Conservation (phyloP, 1,284 basidiomycete species). For the Apiotrichum mycotoxinovorans region DNA sequence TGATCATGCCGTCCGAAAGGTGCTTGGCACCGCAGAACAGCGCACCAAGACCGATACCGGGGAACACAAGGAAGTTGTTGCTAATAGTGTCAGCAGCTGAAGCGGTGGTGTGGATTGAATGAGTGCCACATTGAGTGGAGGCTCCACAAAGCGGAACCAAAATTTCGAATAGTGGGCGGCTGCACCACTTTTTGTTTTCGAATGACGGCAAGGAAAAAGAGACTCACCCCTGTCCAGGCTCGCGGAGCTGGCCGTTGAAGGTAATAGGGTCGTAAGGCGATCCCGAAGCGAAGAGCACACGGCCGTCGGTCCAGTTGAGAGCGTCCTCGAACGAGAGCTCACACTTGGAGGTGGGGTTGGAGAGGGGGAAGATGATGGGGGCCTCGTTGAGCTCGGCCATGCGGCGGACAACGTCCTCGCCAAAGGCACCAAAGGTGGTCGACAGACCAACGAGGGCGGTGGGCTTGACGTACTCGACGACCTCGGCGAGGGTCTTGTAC, state of each 20-base stretch:
- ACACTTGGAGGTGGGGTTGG: slow-evolving; percentile 81
- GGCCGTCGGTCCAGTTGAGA: slow-evolving; percentile 60
- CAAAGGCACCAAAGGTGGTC: slow-evolving; percentile 80
- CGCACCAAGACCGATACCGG: slow-evolving; percentile 73
- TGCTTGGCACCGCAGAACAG: slow-evolving; percentile 57
- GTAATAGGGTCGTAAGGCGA: slow-evolving; percentile 72
- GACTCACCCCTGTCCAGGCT: slow-evolving; percentile 73
- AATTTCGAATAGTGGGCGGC: background rate
- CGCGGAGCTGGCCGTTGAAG: slow-evolving; percentile 61
- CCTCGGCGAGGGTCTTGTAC: slow-evolving; percentile 70
- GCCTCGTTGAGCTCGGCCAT: slow-evolving; percentile 75
- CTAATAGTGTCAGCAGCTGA: slow-evolving; percentile 50
- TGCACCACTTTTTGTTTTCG: background rate
- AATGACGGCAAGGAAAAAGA: background rate
- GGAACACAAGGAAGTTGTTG: slow-evolving; percentile 47
- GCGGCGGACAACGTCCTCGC: slow-evolving; percentile 65
- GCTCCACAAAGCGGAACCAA: background rate
- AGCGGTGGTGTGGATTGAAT: background rate
- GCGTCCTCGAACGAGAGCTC: slow-evolving; percentile 74
- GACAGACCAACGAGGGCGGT: slow-evolving; percentile 89
- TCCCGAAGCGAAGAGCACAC: slow-evolving; percentile 80
- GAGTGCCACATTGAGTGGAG: background rate
- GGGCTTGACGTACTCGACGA: slow-evolving; percentile 80
- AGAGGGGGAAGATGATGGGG: slow-evolving; percentile 95
- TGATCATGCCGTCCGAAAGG: slow-evolving; percentile 52